These are phyloP conservation scores for Silene conica DNA, from an alignment of 148 eudicot genomes.

Conservation along the genomic window DNA sequence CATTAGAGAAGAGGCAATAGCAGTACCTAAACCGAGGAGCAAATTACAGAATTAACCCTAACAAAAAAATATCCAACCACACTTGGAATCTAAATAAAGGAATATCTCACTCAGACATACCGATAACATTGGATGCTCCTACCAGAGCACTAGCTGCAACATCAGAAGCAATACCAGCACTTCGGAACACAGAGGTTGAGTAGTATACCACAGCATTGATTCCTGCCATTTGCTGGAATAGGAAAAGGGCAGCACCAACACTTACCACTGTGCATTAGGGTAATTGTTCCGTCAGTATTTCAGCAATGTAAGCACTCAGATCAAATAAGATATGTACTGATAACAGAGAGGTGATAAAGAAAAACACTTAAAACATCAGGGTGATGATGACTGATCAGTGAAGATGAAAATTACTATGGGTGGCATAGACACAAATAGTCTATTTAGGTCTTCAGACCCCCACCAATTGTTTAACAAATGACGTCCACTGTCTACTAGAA, in stretches of 20 bases:
- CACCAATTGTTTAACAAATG: too few relatives aligned
- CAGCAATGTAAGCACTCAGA: neutral
- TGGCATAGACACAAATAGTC: too few relatives aligned
- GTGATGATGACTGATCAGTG: neutral
- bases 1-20: constrained; percentile 86
- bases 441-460: too few relatives aligned
- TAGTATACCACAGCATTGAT: constrained; percentile 96
- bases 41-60: neutral
- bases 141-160: constrained; percentile 99
- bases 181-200: constrained; percentile 89
- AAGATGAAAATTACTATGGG: too few relatives aligned
- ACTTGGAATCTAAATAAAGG: neutral
- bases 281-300: neutral
- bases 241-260: constrained; percentile 94
- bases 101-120: constrained; percentile 31
- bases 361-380: too few relatives aligned
- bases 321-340: neutral
- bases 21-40: constrained; percentile 57
- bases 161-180: constrained; percentile 94
- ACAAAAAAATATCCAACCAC: neutral
- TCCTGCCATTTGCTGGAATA: constrained; percentile 97
- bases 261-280: constrained; percentile 63
- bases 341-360: neutral
- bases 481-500: too few relatives aligned
- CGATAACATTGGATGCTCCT: constrained; percentile 92